phyloP scores from a whole-genome alignment of 768 basidiomycete genomes.

The Termitomyces sp. region DNA sequence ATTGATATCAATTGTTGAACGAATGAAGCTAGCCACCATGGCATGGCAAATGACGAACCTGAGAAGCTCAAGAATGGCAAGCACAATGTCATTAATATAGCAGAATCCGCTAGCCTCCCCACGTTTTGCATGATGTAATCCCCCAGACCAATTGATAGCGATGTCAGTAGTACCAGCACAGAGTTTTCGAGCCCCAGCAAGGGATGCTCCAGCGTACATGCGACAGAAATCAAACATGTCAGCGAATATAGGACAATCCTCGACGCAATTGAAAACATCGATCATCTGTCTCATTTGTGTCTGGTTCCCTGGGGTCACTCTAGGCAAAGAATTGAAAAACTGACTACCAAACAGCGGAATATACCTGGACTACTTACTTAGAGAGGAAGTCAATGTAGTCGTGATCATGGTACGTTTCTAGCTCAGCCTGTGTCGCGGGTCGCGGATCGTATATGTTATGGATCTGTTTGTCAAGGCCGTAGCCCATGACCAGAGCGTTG shows the following conservation, averaged over 20 bases:
- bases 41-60: slow-evolving; percentile 36
- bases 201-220: slow-evolving; percentile 89
- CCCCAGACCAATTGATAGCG: slow-evolving; percentile 98
- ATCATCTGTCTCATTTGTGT: slow-evolving; percentile 71
- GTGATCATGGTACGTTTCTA: slow-evolving; percentile 87
- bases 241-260: slow-evolving; percentile 95
- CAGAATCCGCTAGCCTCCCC: slow-evolving; percentile 98
- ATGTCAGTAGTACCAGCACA: slow-evolving; percentile 87
- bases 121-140: slow-evolving; percentile 96
- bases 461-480: slow-evolving; percentile 93
- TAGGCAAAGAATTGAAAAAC: slow-evolving; percentile 21
- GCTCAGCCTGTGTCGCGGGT: slow-evolving; percentile 82
- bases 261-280: slow-evolving; percentile 88
- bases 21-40: slow-evolving; percentile 10
- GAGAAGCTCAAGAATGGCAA: slow-evolving; percentile 89
- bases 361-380: slow-evolving; percentile 40
- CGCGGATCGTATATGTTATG: slow-evolving; percentile 88
- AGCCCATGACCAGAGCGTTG: slow-evolving; percentile 92
- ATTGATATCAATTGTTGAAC: neutral
- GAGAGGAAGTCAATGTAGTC: slow-evolving; percentile 98
- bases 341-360: neutral
- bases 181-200: slow-evolving; percentile 88
- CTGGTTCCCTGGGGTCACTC: slow-evolving; percentile 75
- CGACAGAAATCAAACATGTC: slow-evolving; percentile 94
- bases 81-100: slow-evolving; percentile 95